Evolutionary conservation across 139 green algal species (phyloP).

Genomic region (Auxenochlorella pyrenoidosa): DNA sequence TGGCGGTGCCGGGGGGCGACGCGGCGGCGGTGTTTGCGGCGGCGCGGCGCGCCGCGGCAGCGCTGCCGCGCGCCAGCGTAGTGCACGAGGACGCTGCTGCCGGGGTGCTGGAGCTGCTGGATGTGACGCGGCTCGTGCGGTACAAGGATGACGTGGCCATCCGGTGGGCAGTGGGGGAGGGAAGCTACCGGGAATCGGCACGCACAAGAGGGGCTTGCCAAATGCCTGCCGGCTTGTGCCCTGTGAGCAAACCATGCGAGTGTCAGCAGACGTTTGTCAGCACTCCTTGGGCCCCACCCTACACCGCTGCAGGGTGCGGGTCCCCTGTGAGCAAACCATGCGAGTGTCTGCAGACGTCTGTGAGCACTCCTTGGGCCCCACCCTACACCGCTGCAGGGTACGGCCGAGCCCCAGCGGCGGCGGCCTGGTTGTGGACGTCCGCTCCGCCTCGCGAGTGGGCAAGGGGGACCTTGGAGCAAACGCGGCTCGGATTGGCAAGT

Average conservation of each 20-base stretch:
- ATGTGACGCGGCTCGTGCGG: slow-evolving; percentile 51
- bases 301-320: slow-evolving; percentile 11
- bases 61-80: slow-evolving; percentile 51
- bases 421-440: slow-evolving; percentile 22
- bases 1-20: slow-evolving; percentile 2
- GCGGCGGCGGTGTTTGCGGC: slow-evolving; percentile 23
- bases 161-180: not conserved
- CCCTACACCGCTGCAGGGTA: not conserved
- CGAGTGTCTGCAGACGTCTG: too few species aligned
- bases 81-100: slow-evolving; percentile 26
- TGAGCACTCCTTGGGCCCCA: too few species aligned
- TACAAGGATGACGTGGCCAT: slow-evolving; percentile 63
- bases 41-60: slow-evolving; percentile 14
- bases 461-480: slow-evolving; percentile 67
- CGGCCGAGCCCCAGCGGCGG: not conserved
- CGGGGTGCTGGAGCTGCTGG: slow-evolving; percentile 49
- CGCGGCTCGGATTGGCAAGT: slow-evolving; percentile 48
- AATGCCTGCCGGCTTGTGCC: too few species aligned
- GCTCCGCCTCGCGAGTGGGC: slow-evolving; percentile 44
- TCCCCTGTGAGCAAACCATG: too few species aligned
- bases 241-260: too few species aligned
- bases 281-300: too few species aligned
- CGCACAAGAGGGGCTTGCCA: too few species aligned
- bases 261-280: too few species aligned
- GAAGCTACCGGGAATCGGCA: too few species aligned